These are phyloP conservation scores for Trichocladium antarcticum DNA, from an alignment of 495 filamentous ascomycete genomes.

Conservation along the genomic window DNA sequence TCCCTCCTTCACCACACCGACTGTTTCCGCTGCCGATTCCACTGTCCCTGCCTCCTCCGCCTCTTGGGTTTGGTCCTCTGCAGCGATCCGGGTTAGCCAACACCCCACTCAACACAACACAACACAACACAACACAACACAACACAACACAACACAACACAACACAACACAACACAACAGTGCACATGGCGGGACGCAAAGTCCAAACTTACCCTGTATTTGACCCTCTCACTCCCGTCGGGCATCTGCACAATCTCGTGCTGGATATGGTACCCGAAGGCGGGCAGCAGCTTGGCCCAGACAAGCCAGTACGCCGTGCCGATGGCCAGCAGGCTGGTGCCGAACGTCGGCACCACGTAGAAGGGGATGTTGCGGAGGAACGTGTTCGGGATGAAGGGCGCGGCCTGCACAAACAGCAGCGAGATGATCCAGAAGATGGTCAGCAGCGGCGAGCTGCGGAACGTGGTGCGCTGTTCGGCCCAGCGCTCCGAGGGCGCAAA, in stretches of 20 bases:
- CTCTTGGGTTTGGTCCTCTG: conserved; percentile 25
- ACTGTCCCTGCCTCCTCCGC: conserved; percentile 12
- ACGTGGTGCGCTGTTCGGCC: conserved; percentile 28
- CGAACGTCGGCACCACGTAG: conserved; percentile 36
- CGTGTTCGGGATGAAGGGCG: conserved; percentile 34
- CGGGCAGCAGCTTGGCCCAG: conserved; percentile 36
- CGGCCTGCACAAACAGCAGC: conserved; percentile 33
- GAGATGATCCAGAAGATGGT: conserved; percentile 36
- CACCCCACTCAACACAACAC: not conserved
- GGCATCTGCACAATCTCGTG: conserved; percentile 33
- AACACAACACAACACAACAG: not conserved
- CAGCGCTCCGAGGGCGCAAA: conserved; percentile 31
- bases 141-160: not conserved
- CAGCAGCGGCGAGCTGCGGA: conserved; percentile 32
- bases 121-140: not conserved
- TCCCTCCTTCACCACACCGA: conserved; percentile 16
- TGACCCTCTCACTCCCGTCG: conserved; percentile 32
- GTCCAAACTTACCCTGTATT: conserved; percentile 25
- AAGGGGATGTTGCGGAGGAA: conserved; percentile 28
- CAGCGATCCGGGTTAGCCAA: not conserved
- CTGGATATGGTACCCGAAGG: conserved; percentile 31
- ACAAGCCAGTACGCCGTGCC: conserved; percentile 37
- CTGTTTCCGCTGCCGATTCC: conserved; percentile 10
- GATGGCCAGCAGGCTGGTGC: conserved; percentile 32
- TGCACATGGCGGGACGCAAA: too few relatives aligned